Evolutionary conservation across 2,329 filamentous ascomycete genomes (phyloP).

Genomic region (Phialophora expanda): DNA sequence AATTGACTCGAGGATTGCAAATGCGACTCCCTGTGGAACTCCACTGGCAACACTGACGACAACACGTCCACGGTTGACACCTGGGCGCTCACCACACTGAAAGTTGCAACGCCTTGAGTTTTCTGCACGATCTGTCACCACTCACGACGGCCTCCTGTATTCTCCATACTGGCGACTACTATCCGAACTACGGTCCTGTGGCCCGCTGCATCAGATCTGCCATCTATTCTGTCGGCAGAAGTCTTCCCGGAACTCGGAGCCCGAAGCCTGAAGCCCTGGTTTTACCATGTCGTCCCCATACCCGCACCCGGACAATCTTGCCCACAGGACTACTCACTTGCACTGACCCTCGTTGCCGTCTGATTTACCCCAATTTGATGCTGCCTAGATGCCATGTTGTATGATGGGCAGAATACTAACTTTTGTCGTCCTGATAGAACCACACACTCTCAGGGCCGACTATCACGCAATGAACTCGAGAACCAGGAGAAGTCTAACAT

Average conservation of each 20-base stretch:
- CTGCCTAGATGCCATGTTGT: slow-evolving; percentile 11
- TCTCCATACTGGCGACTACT: not conserved
- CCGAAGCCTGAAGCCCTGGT: not conserved
- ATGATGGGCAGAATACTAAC: slow-evolving; percentile 18
- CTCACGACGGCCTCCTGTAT: too few relatives aligned
- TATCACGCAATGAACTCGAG: slow-evolving; percentile 13
- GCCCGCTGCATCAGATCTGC: not conserved
- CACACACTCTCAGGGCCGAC: slow-evolving; percentile 1
- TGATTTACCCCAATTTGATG: slow-evolving; percentile 11
- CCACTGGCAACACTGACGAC: not conserved
- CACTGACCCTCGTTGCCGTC: not conserved
- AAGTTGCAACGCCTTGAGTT: not conserved
- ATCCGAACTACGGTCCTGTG: not conserved
- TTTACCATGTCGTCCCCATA: not conserved
- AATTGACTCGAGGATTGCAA: not conserved
- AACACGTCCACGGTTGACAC: not conserved
- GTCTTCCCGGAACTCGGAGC: not conserved
- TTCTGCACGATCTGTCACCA: not conserved
- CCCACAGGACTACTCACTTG: not conserved
- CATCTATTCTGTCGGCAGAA: not conserved
- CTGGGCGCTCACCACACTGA: not conserved
- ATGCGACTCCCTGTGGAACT: not conserved
- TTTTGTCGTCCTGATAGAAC: slow-evolving; percentile 18
- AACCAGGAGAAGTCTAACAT: slow-evolving; percentile 15
- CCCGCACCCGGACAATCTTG: not conserved